These are phyloP conservation scores for Physaria fendleri DNA, from an alignment of 345 rosid genomes.

Conservation along the genomic window DNA sequence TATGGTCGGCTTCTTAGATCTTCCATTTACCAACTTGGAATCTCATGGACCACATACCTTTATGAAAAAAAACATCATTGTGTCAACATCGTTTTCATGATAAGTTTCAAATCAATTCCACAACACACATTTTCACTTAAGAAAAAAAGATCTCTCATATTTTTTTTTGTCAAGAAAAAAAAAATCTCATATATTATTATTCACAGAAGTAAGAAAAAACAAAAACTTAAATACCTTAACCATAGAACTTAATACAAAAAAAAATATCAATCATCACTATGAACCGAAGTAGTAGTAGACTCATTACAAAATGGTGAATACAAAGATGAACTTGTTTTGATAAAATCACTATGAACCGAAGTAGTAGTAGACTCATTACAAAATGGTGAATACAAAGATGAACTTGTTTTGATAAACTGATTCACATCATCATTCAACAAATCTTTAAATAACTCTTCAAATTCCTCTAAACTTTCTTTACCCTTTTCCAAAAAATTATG, in stretches of 20 bases:
- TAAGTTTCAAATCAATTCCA: not conserved
- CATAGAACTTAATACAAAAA: slow-evolving; percentile 7
- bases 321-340: slow-evolving; percentile 1
- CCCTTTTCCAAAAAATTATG: slow-evolving; percentile 15
- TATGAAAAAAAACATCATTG: not conserved
- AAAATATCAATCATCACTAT: no score
- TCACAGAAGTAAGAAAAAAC: no score
- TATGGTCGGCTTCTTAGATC: slow-evolving; percentile 6
- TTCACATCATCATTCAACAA: slow-evolving; percentile 21
- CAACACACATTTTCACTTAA: not conserved
- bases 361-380: not conserved
- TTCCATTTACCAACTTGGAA: slow-evolving; percentile 8
- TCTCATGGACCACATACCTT: slow-evolving; percentile 21
- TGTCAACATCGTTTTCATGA: slow-evolving; percentile 12
- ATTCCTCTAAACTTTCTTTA: slow-evolving; percentile 26
- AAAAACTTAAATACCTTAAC: slow-evolving; percentile 2
- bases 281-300: not conserved
- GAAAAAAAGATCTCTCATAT: no score
- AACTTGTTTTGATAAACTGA: slow-evolving; percentile 6
- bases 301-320: not conserved
- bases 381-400: slow-evolving; percentile 4
- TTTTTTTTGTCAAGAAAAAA: no score
- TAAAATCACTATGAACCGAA: not conserved
- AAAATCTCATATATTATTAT: no score
- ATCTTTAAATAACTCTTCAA: slow-evolving; percentile 22